Percentiles rank a stretch among this genome's conserved stretches.
Conservation (phyloP, 495 filamentous ascomycete species). For the Annulohypoxylon moriforme region DNA sequence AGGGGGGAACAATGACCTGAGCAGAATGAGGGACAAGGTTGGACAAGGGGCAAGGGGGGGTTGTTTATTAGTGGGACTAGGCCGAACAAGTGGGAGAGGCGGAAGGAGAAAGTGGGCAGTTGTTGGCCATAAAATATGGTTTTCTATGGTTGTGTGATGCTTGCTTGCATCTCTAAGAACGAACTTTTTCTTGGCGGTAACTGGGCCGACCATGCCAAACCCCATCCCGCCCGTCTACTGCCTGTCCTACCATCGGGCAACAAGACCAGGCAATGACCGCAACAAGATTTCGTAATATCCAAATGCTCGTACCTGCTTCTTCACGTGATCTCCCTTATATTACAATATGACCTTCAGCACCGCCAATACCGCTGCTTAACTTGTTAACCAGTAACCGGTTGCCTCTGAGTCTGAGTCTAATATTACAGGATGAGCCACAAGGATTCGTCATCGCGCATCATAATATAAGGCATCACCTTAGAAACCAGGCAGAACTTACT, state of each 20-base stretch:
- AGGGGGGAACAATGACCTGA: background rate
- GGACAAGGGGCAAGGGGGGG: slow-evolving; percentile 6
- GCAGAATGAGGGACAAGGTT: slow-evolving; percentile 1
- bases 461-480: slow-evolving; percentile 19
- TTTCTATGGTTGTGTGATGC: slow-evolving; percentile 18
- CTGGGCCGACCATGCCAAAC: slow-evolving; percentile 29
- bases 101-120: slow-evolving; percentile 16
- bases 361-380: slow-evolving; percentile 6
- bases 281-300: slow-evolving; percentile 11
- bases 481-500: slow-evolving; percentile 32
- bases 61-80: slow-evolving; percentile 21
- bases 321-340: slow-evolving; percentile 31
- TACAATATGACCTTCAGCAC: background rate
- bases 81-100: slow-evolving; percentile 8
- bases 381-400: slow-evolving; percentile 3
- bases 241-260: slow-evolving; percentile 14
- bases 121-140: slow-evolving; percentile 32
- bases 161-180: slow-evolving; percentile 14
- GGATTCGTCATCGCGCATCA: slow-evolving; percentile 42
- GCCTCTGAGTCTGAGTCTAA: too few species aligned
- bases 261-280: background rate
- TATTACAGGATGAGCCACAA: slow-evolving; percentile 31
- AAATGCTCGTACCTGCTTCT: background rate
- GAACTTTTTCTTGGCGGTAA: slow-evolving; percentile 34
- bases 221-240: too few species aligned